Evolutionary conservation across 371 early-diverging fungal genomes (phyloP), one percentile per base, ranked within the genome.

Genomic region (Mucor mucedo): DNA sequence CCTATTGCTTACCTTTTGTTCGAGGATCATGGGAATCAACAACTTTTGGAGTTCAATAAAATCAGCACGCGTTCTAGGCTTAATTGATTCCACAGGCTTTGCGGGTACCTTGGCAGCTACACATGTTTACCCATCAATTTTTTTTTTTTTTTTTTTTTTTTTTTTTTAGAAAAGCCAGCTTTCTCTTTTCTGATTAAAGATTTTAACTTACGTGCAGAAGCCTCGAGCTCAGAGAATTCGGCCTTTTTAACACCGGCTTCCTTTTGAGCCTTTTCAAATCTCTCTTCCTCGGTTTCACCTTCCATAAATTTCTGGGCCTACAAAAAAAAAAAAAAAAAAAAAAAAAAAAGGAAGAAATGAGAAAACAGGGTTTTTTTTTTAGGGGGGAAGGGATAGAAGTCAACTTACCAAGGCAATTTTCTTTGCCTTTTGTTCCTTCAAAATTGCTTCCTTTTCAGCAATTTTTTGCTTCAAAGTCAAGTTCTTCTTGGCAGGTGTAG

Each of bases 31-130:
- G 27, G 86, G 87, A 38, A 85, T 81, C 60, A 95, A 71, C 39
- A 85, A 76, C 54, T 84, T 84, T 13, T 82, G 80, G 70, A 90
- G 94, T 57, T 89, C 86, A 65, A 89, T 91, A 68, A 95, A 95
- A 55, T 97, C 93, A n/a, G 85, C 89, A 65, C 87, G 89, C 10
- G 91, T 89, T 77, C 89, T 88, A 32, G 95, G 97, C 70, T 89
- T 85, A 66, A 90, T 73, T 29, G 84, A 76, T 60, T 89, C 88
- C 52, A 95, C 74, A 11, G 78, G 75, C 50, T 80, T 79, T 6
- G 70, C 45, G 49, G 70, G 70, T 14, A 54, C 54, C 27, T 70
- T 70, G 45, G 65, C 64, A 50, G 69, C 69, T 69, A 57, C 16
- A 16, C 3, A 45, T 60, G 13, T 9, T 8, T 29, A 47, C 38